Base-by-base conservation (phyloP, 2,329 filamentous ascomycete genomes). In the Colletotrichum magnum region DNA sequence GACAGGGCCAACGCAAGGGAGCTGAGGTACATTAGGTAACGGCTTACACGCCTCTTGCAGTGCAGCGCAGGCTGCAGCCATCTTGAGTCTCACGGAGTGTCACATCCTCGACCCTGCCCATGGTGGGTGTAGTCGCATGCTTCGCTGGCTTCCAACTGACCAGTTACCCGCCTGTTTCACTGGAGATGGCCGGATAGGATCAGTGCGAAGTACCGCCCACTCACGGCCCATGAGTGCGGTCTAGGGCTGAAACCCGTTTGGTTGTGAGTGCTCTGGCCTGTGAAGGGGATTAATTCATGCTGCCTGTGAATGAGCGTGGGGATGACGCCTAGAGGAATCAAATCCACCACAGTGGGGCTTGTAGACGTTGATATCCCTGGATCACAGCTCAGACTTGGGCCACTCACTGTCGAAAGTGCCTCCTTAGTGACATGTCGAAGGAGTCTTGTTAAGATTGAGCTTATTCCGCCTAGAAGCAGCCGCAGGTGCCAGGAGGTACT, bases 11-110 rank as follows among this genome's bases (percentile, higher is more conserved):
- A 52, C 67, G 59, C 41, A 62, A 36, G 59, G 51, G 39, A 48
- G 41, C 50, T 62, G 56, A 69, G 62, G 62, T 69, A 69, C 67
- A 67, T 36, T 36, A 36, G 32, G 32, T 69, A 56, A 24, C n/a
- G 57, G 56, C 57, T 57, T 58, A 45, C 57, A 61, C 43, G 32
- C 24, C 18, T 41, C 28, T 52, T 36, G 57, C 63, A 57, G 36
- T 28, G 57, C 63, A 57, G 36, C 24, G 57, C 63, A 67, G 51
- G 15, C 45, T 66, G 67, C 57, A 57, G 51, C 18, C 32, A 41
- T 53, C 24, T 41, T 51, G n/a, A 51, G 51, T 56, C 56, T 66
- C 57, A 52, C 16, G 7, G 51, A 56, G 67, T 67, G 43, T 61
- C 57, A 67, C 12, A 69, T 45, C 61, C 12, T 67, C 56, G 57